Conservation (phyloP, 164 flowering plant genomes). For the Berberis thunbergii region DNA sequence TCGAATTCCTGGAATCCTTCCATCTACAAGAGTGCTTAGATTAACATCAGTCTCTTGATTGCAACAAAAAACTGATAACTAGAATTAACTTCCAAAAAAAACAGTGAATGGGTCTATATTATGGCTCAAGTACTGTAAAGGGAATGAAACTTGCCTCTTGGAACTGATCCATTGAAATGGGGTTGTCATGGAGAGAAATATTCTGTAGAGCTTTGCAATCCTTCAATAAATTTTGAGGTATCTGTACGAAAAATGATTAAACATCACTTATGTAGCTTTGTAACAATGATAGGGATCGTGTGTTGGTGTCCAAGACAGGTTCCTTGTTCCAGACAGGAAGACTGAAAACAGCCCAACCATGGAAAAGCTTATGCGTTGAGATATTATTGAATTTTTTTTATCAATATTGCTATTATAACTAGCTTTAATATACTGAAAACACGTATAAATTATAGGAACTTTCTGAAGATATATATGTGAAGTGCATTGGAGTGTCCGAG, state of each 20-base stretch:
- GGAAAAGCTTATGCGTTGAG: too few relatives aligned
- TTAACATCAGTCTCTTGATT: not conserved
- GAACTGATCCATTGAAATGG: constrained; percentile 88
- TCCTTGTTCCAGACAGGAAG: too few relatives aligned
- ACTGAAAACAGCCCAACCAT: too few relatives aligned
- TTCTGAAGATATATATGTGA: too few relatives aligned
- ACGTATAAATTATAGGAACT: too few relatives aligned
- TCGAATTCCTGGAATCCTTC: constrained; percentile 93
- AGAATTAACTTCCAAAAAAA: not conserved
- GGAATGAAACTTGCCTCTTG: constrained; percentile 45
- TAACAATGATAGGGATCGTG: too few relatives aligned
- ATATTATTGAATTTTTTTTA: too few relatives aligned
- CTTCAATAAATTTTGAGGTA: constrained; percentile 64
- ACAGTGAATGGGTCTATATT: not conserved
- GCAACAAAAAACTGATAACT: not conserved
- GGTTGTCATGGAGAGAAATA: constrained; percentile 82
- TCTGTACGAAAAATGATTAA: constrained; percentile 31
- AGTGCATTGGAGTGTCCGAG: too few relatives aligned
- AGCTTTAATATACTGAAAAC: too few relatives aligned
- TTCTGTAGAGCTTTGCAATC: constrained; percentile 84
- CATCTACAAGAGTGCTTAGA: constrained; percentile 34
- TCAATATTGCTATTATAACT: too few relatives aligned
- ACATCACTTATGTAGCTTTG: too few relatives aligned
- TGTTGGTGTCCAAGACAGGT: too few relatives aligned
- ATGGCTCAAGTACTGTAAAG: not conserved